These are phyloP conservation scores for Eucalyptus victrix DNA, from an alignment of 345 rosid species.

Conservation along the genomic window DNA sequence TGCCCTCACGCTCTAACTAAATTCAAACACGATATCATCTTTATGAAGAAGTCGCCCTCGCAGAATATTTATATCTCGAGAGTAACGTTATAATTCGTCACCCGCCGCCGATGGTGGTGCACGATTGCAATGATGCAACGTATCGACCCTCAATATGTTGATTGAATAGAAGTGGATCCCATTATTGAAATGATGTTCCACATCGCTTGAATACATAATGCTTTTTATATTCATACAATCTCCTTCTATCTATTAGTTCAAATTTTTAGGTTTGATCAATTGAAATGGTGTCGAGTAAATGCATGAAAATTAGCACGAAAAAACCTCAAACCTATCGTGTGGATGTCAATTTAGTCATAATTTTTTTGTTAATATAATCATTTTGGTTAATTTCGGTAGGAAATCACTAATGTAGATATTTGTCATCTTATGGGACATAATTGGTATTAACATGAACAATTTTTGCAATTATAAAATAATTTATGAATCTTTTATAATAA, in stretches of 20 bases:
- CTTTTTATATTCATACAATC: neutral
- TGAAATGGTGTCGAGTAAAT: neutral
- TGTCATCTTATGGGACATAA: accelerated
- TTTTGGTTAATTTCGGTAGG: neutral
- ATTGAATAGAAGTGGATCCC: neutral
- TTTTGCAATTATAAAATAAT: neutral
- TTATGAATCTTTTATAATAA: neutral
- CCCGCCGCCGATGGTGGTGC: neutral
- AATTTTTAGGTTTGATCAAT: neutral
- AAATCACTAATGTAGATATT: neutral
- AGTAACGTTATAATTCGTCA: neutral
- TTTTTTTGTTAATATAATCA: accelerated
- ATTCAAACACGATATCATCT: neutral
- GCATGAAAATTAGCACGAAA: accelerated
- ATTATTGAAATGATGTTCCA: neutral
- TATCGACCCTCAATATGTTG: neutral
- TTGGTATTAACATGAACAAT: accelerated
- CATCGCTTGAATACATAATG: no score
- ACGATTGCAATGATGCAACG: neutral
- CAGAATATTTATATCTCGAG: neutral
- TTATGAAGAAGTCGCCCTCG: neutral
- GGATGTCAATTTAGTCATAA: neutral
- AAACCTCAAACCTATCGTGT: neutral
- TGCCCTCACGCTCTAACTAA: neutral
- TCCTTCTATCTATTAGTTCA: neutral